Conservation (phyloP, 257 asterid species). For the Anisodus acutangulus region DNA sequence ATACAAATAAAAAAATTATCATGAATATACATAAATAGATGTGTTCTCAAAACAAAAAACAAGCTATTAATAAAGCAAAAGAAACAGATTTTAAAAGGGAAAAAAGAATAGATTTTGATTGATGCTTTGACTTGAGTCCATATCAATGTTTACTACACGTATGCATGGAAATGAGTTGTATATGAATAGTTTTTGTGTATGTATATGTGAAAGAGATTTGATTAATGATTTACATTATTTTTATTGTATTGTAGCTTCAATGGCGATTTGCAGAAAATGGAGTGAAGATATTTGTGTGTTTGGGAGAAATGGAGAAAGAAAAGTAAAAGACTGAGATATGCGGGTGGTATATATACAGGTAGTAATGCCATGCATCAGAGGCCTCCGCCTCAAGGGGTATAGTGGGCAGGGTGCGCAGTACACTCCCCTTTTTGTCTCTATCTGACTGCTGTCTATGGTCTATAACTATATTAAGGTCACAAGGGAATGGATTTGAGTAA, state of each 20-base stretch:
- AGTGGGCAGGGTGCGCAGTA: background rate
- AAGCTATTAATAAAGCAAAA: background rate
- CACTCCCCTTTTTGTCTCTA: background rate
- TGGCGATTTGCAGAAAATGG: background rate
- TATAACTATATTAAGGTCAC: no score
- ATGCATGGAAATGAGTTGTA: background rate
- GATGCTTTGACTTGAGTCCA: conserved; percentile 10
- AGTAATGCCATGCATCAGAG: conserved; percentile 3
- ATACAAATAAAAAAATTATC: no score
- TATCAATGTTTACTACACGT: background rate
- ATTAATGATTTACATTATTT: background rate
- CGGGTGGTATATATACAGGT: background rate
- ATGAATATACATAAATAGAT: no score
- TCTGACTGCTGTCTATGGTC: background rate
- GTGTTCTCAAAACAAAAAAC: background rate
- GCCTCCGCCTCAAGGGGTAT: background rate
- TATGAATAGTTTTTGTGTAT: background rate
- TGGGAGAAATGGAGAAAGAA: background rate
- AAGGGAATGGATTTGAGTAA: no score
- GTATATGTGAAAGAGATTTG: background rate
- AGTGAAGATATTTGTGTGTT: background rate
- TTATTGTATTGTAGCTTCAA: background rate
- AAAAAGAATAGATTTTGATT: background rate
- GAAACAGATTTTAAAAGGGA: background rate
- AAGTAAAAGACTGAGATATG: background rate